A percentile compares a stretch with the other conserved stretches of the same genome.
These are phyloP conservation scores for Boeremia lycopersici DNA, from an alignment of 2,329 filamentous ascomycete genomes.

Conservation along the genomic window DNA sequence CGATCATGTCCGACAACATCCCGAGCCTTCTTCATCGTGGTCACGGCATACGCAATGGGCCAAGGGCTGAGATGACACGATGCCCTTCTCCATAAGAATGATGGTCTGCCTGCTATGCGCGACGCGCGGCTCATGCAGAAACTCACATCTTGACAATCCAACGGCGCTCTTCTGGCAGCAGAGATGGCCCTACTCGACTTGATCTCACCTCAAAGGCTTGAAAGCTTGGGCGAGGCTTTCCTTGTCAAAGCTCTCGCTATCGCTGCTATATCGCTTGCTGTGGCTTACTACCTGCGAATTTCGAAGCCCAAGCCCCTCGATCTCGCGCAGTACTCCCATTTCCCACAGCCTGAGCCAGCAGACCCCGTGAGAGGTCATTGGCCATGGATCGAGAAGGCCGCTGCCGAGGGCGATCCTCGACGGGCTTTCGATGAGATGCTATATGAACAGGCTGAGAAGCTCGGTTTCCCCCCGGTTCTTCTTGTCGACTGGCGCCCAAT, in stretches of 20 bases:
- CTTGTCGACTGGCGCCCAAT: constrained; percentile 25
- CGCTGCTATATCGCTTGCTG: not conserved
- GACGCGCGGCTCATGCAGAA: not conserved
- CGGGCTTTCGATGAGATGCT: constrained; percentile 26
- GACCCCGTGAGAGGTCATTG: constrained; percentile 24
- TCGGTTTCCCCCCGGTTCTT: constrained; percentile 23
- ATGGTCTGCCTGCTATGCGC: not conserved
- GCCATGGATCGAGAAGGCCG: constrained; percentile 26
- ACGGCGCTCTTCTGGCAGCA: not conserved
- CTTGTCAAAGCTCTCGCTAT: not conserved
- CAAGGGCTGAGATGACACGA: not conserved
- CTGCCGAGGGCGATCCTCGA: constrained; percentile 20
- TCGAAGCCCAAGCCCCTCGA: constrained; percentile 7
- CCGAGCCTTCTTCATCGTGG: constrained; percentile 7
- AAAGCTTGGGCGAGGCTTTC: not conserved
- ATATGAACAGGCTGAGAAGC: constrained; percentile 24
- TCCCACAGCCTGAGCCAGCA: constrained; percentile 24
- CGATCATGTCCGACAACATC: constrained; percentile 4
- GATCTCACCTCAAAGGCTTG: not conserved
- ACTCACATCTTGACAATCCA: not conserved
- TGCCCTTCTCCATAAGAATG: not conserved
- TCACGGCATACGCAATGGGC: constrained; percentile 4
- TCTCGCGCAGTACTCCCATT: constrained; percentile 21
- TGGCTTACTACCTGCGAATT: not conserved
- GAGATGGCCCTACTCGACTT: not conserved